phyloP scores from a whole-genome alignment of 768 basidiomycete species.

The Leccinum arenicola region DNA sequence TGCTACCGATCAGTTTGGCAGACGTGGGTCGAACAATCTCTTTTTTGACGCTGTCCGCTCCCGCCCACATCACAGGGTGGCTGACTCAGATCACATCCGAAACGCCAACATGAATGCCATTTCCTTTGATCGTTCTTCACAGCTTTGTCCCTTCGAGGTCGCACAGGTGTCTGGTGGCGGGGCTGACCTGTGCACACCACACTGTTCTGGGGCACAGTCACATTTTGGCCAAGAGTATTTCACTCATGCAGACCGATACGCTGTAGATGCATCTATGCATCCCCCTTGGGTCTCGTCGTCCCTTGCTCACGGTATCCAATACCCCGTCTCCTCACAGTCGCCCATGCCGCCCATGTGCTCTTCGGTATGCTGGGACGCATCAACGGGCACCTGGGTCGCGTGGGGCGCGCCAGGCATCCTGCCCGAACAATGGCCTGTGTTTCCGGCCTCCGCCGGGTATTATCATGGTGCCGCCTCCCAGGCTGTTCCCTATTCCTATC shows the following conservation, averaged over 20 bases:
- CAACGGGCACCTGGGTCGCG: conserved; percentile 29
- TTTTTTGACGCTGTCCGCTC: conserved; percentile 38
- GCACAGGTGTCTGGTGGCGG: conserved; percentile 22
- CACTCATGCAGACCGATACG: conserved; percentile 23
- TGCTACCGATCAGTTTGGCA: conserved; percentile 25
- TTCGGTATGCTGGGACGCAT: conserved; percentile 30
- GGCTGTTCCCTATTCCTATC: conserved; percentile 27
- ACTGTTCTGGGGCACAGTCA: conserved; percentile 24
- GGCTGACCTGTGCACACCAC: conserved; percentile 24
- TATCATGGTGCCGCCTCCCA: conserved; percentile 26
- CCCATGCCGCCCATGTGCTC: conserved; percentile 27
- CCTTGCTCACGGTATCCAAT: conserved; percentile 27
- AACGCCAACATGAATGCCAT: conserved; percentile 20
- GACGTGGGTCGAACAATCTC: conserved; percentile 36
- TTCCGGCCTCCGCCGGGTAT: conserved; percentile 25
- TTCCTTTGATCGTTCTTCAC: conserved; percentile 21
- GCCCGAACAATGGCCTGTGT: conserved; percentile 31
- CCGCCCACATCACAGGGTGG: conserved; percentile 24
- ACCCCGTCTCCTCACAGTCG: conserved; percentile 28
- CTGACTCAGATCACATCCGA: conserved; percentile 20
- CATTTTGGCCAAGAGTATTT: conserved; percentile 26
- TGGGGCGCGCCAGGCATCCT: conserved; percentile 26
- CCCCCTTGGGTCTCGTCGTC: conserved; percentile 28
- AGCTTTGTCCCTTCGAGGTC: conserved; percentile 19
- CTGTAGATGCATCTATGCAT: conserved; percentile 21